Conservation (phyloP, 495 filamentous ascomycete species). For the Neurospora sp. region DNA sequence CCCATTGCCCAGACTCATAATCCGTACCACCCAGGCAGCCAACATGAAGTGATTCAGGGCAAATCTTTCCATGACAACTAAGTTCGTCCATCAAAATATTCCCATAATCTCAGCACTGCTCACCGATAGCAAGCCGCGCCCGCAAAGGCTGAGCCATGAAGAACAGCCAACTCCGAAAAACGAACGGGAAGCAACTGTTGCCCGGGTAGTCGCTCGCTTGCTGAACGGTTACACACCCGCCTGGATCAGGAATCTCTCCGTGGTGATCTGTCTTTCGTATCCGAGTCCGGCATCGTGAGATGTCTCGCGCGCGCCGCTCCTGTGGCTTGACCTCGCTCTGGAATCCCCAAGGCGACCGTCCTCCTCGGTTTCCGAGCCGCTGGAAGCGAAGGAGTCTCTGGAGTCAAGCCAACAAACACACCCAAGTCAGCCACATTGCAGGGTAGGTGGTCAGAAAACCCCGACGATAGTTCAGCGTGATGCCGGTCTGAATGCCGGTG, state of each 20-base stretch:
- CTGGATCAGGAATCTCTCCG: not conserved
- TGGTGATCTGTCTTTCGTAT: not conserved
- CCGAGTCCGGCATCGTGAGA: not conserved
- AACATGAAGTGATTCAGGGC: not conserved
- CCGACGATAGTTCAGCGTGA: not conserved
- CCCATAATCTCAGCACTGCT: not conserved
- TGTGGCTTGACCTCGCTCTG: not conserved
- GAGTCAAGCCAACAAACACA: not conserved
- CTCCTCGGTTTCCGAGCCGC: not conserved
- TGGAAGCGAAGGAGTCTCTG: not conserved
- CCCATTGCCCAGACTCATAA: not conserved
- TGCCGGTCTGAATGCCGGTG: not conserved
- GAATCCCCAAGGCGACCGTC: not conserved
- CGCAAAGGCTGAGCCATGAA: not conserved
- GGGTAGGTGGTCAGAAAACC: not conserved
- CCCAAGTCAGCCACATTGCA: not conserved
- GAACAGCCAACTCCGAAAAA: not conserved
- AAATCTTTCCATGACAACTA: not conserved
- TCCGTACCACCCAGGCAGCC: not conserved
- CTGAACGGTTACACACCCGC: not conserved
- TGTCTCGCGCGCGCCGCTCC: not conserved
- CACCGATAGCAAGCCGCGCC: not conserved
- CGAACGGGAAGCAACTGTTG: not conserved
- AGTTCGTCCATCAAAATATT: not conserved
- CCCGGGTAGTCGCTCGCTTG: not conserved